Percentiles rank a stretch among this genome's conserved stretches.
phyloP scores from a whole-genome alignment of 1,284 basidiomycete genomes.

The Volvariella surrecta region DNA sequence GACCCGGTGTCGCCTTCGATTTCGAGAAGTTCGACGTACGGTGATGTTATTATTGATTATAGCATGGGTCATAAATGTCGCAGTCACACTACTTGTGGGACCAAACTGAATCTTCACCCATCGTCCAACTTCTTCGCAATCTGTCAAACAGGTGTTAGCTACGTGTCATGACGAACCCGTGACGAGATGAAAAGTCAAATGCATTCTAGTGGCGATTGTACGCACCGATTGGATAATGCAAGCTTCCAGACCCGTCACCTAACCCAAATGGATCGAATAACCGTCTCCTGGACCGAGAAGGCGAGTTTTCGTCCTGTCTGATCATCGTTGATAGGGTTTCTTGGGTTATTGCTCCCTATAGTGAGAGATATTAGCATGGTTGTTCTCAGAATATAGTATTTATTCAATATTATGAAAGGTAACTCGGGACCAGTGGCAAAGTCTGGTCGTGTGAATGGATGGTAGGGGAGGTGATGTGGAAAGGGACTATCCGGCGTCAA shows the following conservation, averaged over 20 bases:
- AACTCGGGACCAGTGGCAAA: too few species aligned
- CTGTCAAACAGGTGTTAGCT: conserved; percentile 22
- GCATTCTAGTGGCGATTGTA: not conserved
- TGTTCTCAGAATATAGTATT: conserved; percentile 3
- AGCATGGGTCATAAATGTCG: conserved; percentile 64
- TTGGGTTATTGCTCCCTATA: conserved; percentile 53
- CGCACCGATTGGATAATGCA: conserved; percentile 47
- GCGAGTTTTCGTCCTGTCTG: conserved; percentile 56
- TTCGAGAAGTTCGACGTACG: conserved; percentile 22
- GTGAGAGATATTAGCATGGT: not conserved
- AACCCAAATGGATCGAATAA: conserved; percentile 35
- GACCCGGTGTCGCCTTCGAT: not conserved
- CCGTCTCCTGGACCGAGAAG: conserved; percentile 44
- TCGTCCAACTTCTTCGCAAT: conserved; percentile 44
- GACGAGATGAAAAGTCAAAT: not conserved
- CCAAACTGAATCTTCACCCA: conserved; percentile 54
- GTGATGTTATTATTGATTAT: conserved; percentile 54
- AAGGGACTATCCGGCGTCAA: too few species aligned
- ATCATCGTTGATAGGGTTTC: conserved; percentile 62
- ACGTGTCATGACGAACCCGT: not conserved
- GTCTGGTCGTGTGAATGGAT: too few species aligned
- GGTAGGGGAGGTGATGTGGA: too few species aligned
- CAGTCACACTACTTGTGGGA: conserved; percentile 43
- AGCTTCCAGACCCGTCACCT: conserved; percentile 35
- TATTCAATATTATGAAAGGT: not conserved